Percentiles rank a stretch among this genome's conserved stretches.
These are phyloP conservation scores for Lepiota brunneoincarnata DNA, from an alignment of 768 basidiomycete genomes.

Conservation along the genomic window DNA sequence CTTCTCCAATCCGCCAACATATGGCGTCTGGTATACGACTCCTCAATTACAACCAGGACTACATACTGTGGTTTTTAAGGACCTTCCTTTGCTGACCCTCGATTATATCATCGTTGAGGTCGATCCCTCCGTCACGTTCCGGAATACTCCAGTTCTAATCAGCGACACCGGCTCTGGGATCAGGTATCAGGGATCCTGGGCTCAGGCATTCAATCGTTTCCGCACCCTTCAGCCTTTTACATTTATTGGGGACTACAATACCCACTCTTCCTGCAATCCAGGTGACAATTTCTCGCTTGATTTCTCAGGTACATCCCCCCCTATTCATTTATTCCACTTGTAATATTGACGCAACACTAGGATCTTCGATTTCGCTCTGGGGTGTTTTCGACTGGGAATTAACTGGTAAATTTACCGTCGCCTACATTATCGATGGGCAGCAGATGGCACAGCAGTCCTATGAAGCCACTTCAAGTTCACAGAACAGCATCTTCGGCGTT, in stretches of 20 bases:
- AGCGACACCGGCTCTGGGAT: constrained; percentile 23
- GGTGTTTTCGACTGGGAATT: constrained; percentile 24
- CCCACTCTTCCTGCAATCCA: constrained; percentile 14
- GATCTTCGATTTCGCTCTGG: constrained; percentile 21
- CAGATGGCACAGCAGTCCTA: constrained; percentile 15
- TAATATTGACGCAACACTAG: constrained; percentile 10
- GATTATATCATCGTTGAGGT: constrained; percentile 23
- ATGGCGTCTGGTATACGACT: constrained; percentile 23
- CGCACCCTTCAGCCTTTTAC: constrained; percentile 10
- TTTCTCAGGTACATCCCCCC: constrained; percentile 7
- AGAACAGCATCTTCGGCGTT: constrained; percentile 14
- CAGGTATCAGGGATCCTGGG: constrained; percentile 20
- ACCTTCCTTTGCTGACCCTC: constrained; percentile 20
- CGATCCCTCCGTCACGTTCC: constrained; percentile 20
- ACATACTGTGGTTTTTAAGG: constrained; percentile 22
- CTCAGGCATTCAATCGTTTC: not conserved
- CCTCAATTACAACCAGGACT: constrained; percentile 20
- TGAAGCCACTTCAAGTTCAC: constrained; percentile 16
- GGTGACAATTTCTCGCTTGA: constrained; percentile 17
- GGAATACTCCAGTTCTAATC: constrained; percentile 20
- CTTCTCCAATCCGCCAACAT: constrained; percentile 3
- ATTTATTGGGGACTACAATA: constrained; percentile 17
- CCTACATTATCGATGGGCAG: constrained; percentile 23
- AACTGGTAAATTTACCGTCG: constrained; percentile 19
- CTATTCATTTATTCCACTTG: not conserved